These are phyloP conservation scores for Chrysosporium queenslandicum DNA, from an alignment of 2,329 filamentous ascomycete genomes.

Conservation along the genomic window DNA sequence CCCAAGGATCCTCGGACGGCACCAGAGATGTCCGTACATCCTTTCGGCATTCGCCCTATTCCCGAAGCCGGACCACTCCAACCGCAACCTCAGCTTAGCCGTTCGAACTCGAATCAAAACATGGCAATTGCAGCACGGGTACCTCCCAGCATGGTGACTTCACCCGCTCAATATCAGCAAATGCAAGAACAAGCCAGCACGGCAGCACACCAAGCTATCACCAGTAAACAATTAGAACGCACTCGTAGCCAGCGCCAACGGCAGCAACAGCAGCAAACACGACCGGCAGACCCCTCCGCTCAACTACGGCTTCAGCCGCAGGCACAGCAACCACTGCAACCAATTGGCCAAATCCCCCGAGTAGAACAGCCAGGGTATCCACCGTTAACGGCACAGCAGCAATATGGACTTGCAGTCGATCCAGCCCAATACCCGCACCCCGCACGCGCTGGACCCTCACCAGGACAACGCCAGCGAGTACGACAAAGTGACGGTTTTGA, in stretches of 20 bases:
- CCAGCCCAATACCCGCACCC: conserved; percentile 27
- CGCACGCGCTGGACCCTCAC: conserved; percentile 23
- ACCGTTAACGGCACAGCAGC: conserved; percentile 24
- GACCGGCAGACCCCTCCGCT: conserved; percentile 21
- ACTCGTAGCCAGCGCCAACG: conserved; percentile 62
- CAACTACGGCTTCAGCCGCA: conserved; percentile 29
- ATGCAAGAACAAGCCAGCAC: conserved; percentile 80
- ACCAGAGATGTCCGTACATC: conserved; percentile 43
- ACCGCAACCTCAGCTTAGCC: conserved; percentile 56
- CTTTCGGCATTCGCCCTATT: conserved; percentile 43
- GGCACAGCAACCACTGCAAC: conserved; percentile 34
- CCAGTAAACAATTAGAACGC: conserved; percentile 57
- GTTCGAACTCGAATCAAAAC: conserved; percentile 57
- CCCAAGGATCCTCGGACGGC: conserved; percentile 37
- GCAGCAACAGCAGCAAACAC: conserved; percentile 39
- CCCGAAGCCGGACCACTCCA: conserved; percentile 50
- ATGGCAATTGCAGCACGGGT: conserved; percentile 39
- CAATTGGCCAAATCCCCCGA: conserved; percentile 25
- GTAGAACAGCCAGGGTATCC: neutral
- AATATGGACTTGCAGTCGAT: conserved; percentile 20
- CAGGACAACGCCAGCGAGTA: conserved; percentile 64
- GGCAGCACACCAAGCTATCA: conserved; percentile 67
- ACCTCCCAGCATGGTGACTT: conserved; percentile 29
- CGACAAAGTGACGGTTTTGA: conserved; percentile 74
- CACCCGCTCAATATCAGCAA: conserved; percentile 44